These are phyloP conservation scores for Vigna angularis DNA, from an alignment of 306 rosid genomes.

Conservation along the genomic window DNA sequence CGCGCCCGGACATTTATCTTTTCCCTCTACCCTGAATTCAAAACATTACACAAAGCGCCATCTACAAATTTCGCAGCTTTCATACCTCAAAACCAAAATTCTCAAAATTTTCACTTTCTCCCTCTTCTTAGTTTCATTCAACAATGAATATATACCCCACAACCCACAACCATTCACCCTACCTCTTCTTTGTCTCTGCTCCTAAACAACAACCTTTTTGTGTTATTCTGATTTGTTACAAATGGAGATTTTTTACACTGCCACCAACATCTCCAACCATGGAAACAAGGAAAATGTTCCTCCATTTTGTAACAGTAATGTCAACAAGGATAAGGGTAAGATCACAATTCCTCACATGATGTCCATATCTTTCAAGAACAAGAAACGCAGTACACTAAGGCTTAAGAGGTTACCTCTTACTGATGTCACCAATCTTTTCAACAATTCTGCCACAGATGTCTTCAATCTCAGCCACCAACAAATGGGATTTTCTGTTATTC, in stretches of 20 bases:
- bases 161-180: neutral
- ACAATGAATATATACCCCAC: constrained; percentile 9
- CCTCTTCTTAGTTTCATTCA: neutral
- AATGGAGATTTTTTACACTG: constrained; percentile 15
- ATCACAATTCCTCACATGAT: neutral
- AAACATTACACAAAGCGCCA: constrained; percentile 7
- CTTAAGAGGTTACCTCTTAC: constrained; percentile 43
- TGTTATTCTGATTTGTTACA: neutral
- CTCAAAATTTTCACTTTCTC: neutral
- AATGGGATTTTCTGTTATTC: neutral
- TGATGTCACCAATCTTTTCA: constrained; percentile 44
- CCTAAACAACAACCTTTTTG: neutral
- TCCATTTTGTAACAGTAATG: neutral
- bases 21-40: neutral
- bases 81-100: neutral
- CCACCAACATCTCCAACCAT: neutral
- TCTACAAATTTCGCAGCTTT: neutral
- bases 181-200: neutral
- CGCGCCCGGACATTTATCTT: constrained; percentile 12
- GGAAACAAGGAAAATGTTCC: constrained; percentile 47
- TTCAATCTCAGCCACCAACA: neutral
- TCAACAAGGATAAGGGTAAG: neutral
- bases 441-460: neutral
- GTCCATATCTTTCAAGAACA: constrained; percentile 2
- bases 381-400: neutral